Base-by-base conservation (phyloP, 2,329 filamentous ascomycete genomes). In the Drechslerella dactyloides region DNA sequence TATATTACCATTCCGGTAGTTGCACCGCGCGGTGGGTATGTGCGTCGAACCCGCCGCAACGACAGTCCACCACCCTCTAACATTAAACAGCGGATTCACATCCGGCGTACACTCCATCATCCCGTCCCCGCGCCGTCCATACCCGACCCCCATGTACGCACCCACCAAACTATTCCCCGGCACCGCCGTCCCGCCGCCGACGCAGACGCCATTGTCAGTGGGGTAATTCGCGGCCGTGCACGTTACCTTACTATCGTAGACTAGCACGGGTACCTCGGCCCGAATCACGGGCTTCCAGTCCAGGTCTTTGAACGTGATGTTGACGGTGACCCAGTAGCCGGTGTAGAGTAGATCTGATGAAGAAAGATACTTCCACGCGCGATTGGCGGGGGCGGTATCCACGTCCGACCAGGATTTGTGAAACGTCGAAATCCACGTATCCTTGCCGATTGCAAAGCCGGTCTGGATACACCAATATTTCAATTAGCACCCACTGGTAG, bases 281-380 rank as follows among this genome's bases (percentile, higher is more conserved):
- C 56, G 55, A 21, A 68, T 46, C 4, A 59, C 2, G 13, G 55
- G 55, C 5, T 50, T 60, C 33, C 50, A 60, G 19, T 7, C 5
- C 2, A 60, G 27, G 33, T 68, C 55, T 40, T 60, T 59, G 56
- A 60, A 60, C 13, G 63, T 68, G 24, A 68, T 30, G 40, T 59
- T 60, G 17, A 60, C 63, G 50, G 33, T 55, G 37, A 55, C 63
- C 63, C 63, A 68, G 50, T 68, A 68, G 15, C 63, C 63, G 4
- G 46, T 59, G 42, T 68, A 68, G 7, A 68, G 63, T 15, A 55
- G 35, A 15, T 68, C 54, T 27, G 63, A 68, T 4, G 63, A 68
- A 11, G 63, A 68, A 10, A 68, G 63, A 17, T 68, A 68, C 42
- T 68, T 68, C 33, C 24, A 68, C 7, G 55, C 63, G 15, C 48